Evolutionary conservation across 352 stramenopile species (phyloP), one percentile per base, ranked within the genome.

Genomic region (Lagenidium giganteum): DNA sequence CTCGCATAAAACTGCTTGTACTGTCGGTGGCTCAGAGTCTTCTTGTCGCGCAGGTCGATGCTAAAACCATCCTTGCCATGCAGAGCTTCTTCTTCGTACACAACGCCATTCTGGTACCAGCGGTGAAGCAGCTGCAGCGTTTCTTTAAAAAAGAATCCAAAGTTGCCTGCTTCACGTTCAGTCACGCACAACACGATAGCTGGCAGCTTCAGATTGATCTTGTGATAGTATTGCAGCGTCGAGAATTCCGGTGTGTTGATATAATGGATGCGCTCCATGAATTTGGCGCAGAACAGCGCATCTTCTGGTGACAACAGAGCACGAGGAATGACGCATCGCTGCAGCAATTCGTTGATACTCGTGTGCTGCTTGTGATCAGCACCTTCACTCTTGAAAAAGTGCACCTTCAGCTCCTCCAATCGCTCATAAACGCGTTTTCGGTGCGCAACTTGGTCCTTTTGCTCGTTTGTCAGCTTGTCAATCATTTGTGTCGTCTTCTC

Each of bases 91-190:
- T 86, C 75, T 29, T 90, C 77, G 55, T 88, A 95, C n/a, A 67
- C 76, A 3, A 64, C 70, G 2, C 64, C 70, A 39, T 75, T 89
- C 37, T 89, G 72, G 51, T 87, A 89, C 83, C 83, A 95, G 4
- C 74, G 75, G 22, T 77, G 57, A 26, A 91, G 48, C 20, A 93
- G 50, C 1, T 32, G 57, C 39, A 92, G 57, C 2, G 80, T 92
- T 43, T 93, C 83, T 32, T 85, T 85, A 28, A 95, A 54, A 31
- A 91, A 95, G 24, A 95, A 84, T 1, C 83, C 83, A 47, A 93
- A 90, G 53, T 90, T 92, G 21, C 70, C 75, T 0, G 83, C 83
- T 52, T 95, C 83, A 2, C 78, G 76, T 49, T 95, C 83, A 0
- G 83, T 95, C 17, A 83, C 70, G 27, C 81, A 92, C 13, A 93